These are phyloP conservation scores for Gleditsia sinensis DNA, from an alignment of 306 rosid species.

Conservation along the genomic window DNA sequence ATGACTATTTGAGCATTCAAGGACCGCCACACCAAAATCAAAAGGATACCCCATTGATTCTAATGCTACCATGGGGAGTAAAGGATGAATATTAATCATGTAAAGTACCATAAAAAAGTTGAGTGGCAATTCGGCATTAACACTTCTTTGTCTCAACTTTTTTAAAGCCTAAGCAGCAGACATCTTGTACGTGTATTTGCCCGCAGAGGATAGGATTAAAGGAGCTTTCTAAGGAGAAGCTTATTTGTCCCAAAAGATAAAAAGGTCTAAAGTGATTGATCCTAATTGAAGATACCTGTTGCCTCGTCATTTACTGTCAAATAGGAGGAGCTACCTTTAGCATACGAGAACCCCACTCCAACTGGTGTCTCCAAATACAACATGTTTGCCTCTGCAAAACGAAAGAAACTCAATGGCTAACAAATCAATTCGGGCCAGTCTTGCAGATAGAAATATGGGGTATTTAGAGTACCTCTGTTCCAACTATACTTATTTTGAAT, in stretches of 20 bases:
- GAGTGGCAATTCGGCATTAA: slow-evolving; percentile 30
- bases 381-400: slow-evolving; percentile 64
- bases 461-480: slow-evolving; percentile 57
- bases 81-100: slow-evolving; percentile 28
- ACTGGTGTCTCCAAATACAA: slow-evolving; percentile 76
- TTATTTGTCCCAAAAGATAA: slow-evolving; percentile 22
- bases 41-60: slow-evolving; percentile 18
- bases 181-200: slow-evolving; percentile 34
- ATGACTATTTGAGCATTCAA: slow-evolving; percentile 12
- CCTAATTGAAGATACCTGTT: slow-evolving; percentile 50
- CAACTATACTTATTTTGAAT: slow-evolving; percentile 70
- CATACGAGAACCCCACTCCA: slow-evolving; percentile 81
- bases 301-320: slow-evolving; percentile 58
- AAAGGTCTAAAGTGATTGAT: slow-evolving; percentile 17
- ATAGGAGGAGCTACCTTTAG: slow-evolving; percentile 53
- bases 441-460: slow-evolving; percentile 13
- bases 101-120: slow-evolving; percentile 40
- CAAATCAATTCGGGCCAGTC: slow-evolving; percentile 15
- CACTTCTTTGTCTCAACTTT: slow-evolving; percentile 43
- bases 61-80: slow-evolving; percentile 24
- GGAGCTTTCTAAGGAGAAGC: slow-evolving; percentile 35
- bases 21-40: slow-evolving; percentile 19
- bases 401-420: slow-evolving; percentile 17
- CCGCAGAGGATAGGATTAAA: slow-evolving; percentile 34
- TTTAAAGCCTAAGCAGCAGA: slow-evolving; percentile 42